Evolutionary conservation across 2,329 filamentous ascomycete species (phyloP).

Genomic region (Biscogniauxia marginata): DNA sequence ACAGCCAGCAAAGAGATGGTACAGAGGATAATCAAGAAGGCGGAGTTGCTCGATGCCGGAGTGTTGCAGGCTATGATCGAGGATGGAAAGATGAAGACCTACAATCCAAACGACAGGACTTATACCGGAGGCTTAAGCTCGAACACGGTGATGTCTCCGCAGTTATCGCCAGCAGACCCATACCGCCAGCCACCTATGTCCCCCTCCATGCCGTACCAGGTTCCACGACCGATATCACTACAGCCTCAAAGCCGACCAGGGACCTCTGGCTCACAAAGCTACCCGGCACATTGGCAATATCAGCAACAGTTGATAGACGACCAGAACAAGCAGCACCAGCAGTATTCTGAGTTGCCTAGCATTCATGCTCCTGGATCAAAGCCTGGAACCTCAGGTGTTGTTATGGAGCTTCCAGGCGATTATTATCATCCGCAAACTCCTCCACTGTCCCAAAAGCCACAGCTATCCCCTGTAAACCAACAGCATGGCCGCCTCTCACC

Average conservation of each 20-base stretch:
- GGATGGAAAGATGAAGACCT: slow-evolving; percentile 60
- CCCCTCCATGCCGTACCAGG: slow-evolving; percentile 38
- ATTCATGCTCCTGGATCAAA: slow-evolving; percentile 8
- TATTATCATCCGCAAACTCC: slow-evolving; percentile 41
- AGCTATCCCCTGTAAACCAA: slow-evolving; percentile 30
- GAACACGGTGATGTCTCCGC: slow-evolving; percentile 25
- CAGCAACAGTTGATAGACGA: slow-evolving; percentile 25
- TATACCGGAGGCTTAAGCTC: slow-evolving; percentile 22
- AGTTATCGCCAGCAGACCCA: slow-evolving; percentile 24
- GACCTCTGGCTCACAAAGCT: slow-evolving; percentile 31
- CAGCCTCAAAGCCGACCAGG: slow-evolving; percentile 33
- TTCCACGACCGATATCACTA: slow-evolving; percentile 39
- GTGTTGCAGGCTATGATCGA: slow-evolving; percentile 67
- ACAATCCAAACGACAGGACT: slow-evolving; percentile 44
- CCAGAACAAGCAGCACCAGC: slow-evolving; percentile 20
- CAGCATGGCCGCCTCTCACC: slow-evolving; percentile 30
- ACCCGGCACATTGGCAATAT: slow-evolving; percentile 27
- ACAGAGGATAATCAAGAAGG: slow-evolving; percentile 67
- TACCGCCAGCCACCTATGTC: slow-evolving; percentile 30
- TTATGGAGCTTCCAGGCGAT: slow-evolving; percentile 48
- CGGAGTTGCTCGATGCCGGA: slow-evolving; percentile 65
- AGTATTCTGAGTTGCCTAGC: slow-evolving; percentile 42
- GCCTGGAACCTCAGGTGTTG: slow-evolving; percentile 16
- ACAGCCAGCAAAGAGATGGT: slow-evolving; percentile 68
- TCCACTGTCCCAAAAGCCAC: slow-evolving; percentile 28